phyloP scores from a whole-genome alignment of 2,329 filamentous ascomycete genomes.

The Calonectria pseudoreteaudii region DNA sequence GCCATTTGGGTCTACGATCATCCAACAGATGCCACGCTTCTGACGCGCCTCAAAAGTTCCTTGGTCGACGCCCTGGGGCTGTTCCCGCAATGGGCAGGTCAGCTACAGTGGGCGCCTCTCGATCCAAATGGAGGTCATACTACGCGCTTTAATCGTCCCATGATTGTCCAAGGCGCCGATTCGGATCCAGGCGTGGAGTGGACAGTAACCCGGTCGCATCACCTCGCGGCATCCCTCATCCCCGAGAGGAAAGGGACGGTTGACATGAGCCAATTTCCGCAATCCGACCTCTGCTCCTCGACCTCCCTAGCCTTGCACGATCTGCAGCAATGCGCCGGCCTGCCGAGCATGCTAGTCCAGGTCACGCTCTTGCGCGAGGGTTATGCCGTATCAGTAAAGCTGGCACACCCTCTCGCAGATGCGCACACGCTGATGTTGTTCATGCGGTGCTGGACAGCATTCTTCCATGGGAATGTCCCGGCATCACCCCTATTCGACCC shows the following conservation, averaged over 20 bases:
- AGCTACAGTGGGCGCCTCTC: not conserved
- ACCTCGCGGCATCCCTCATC: not conserved
- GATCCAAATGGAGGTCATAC: not conserved
- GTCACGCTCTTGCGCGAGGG: not conserved
- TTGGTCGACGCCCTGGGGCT: not conserved
- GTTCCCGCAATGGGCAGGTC: constrained; percentile 2
- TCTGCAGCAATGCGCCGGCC: not conserved
- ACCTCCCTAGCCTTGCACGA: not conserved
- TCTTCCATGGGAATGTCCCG: not conserved
- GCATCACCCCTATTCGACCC: not conserved
- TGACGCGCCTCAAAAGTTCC: not conserved
- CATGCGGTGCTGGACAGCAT: not conserved
- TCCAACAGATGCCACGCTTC: not conserved
- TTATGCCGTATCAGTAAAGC: not conserved
- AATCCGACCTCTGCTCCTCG: not conserved
- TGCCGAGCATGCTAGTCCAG: not conserved
- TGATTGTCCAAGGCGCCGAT: not conserved
- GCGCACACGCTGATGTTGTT: not conserved
- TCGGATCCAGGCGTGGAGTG: not conserved
- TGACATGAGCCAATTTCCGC: not conserved
- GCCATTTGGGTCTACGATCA: not conserved
- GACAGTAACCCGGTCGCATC: not conserved
- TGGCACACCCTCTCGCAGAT: not conserved
- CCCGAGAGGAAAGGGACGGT: not conserved
- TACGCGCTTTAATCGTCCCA: not conserved